A percentile compares a stretch with the other conserved stretches of the same genome.
Conservation (phyloP, 169 alveolate species). For the Sarcocystis neurona region DNA sequence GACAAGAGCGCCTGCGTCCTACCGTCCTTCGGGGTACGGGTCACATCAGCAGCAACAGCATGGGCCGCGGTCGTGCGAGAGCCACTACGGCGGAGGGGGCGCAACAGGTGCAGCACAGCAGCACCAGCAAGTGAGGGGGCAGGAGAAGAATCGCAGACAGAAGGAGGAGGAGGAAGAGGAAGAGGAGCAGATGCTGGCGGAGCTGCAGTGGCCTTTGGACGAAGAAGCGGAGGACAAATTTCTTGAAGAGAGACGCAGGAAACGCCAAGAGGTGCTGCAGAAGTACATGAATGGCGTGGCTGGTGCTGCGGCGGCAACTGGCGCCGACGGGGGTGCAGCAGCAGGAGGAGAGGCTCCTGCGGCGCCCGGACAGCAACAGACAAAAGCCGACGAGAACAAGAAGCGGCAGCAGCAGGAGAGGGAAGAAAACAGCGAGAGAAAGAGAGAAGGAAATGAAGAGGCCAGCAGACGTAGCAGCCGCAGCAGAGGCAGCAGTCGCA, state of each 20-base stretch:
- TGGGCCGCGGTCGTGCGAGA: background rate
- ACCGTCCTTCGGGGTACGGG: background rate
- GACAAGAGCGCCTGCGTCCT: background rate
- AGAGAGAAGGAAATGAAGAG: background rate
- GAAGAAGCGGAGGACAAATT: constrained; percentile 61
- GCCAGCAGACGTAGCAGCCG: background rate
- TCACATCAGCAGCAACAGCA: background rate
- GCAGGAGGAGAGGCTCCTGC: background rate
- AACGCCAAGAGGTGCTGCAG: constrained; percentile 49
- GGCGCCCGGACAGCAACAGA: background rate
- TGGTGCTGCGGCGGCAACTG: background rate
- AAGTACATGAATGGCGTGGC: constrained; percentile 37
- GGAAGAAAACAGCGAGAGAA: background rate
- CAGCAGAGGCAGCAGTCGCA: background rate
- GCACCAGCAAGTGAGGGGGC: background rate
- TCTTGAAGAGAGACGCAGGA: constrained; percentile 54
- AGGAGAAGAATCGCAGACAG: background rate
- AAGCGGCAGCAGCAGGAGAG: background rate
- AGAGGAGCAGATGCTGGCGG: background rate
- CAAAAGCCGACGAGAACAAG: background rate
- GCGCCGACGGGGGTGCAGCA: background rate
- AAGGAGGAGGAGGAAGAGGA: background rate
- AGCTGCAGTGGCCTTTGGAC: background rate
- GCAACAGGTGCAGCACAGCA: background rate
- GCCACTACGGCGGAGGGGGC: background rate